Conservation (phyloP, 352 stramenopile species). For the Hyaloperonospora brassicae region DNA sequence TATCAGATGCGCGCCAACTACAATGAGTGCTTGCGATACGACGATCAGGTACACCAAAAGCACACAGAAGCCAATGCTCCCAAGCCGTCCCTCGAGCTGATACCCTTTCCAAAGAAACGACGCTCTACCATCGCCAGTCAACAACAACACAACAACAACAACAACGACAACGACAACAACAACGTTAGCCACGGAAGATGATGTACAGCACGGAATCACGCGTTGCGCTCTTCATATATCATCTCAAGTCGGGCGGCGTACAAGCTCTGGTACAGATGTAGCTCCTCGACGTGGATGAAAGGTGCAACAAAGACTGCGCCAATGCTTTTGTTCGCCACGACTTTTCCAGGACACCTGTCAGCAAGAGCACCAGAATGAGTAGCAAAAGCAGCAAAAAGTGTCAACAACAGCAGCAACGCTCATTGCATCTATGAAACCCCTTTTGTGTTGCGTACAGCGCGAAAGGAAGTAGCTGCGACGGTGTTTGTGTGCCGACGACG, state of each 20-base stretch:
- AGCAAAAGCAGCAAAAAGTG: conserved; percentile 1
- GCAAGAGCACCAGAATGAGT: neutral
- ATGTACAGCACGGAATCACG: too few species aligned
- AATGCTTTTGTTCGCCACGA: conserved; percentile 33
- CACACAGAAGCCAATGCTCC: conserved; percentile 41
- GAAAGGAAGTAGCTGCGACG: conserved; percentile 29
- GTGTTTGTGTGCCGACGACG: conserved; percentile 38
- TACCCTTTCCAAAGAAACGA: conserved; percentile 84
- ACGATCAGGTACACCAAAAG: conserved; percentile 47
- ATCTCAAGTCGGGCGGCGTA: conserved; percentile 10
- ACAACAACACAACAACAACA: neutral
- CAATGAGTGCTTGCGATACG: conserved; percentile 53
- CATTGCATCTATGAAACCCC: too few species aligned
- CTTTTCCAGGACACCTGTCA: conserved; percentile 60
- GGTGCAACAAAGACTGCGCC: conserved; percentile 52
- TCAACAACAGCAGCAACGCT: too few species aligned
- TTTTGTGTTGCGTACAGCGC: conserved; percentile 31
- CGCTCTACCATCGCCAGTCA: conserved; percentile 35
- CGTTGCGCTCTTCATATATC: too few species aligned
- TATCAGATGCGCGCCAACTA: conserved; percentile 33
- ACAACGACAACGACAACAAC: too few species aligned
- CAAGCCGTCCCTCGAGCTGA: conserved; percentile 54
- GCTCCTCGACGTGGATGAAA: conserved; percentile 79
- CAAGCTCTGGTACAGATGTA: conserved; percentile 90
- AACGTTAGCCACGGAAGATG: neutral